Evolutionary conservation across 1,284 basidiomycete species (phyloP), one percentile per base, ranked within the genome.

Genomic region (Cutaneotrichosporon mucoides): DNA sequence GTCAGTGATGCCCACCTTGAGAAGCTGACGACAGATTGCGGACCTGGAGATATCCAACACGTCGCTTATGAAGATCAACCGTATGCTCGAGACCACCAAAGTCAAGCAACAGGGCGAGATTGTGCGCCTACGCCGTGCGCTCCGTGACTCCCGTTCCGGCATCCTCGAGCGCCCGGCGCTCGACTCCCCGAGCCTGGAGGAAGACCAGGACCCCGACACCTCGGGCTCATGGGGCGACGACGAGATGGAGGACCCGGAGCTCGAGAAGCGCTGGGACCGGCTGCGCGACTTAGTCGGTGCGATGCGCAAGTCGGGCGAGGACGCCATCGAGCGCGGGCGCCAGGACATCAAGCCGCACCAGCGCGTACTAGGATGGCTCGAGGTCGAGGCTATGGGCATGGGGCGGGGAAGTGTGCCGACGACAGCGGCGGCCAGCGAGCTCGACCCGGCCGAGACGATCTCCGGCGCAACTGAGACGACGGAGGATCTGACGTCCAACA

Each of bases 1-100:
- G 73, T 73, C 45, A 54, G 70, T 12, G n/a, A 48, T 9, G 24
- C 24, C 42, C 2, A 16, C 10, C 1, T 6, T 41, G 6, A 9
- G 4, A n/a, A 13, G 33, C 45, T 56, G 33, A 51, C 40, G 36
- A 6, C 61, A 76, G 75, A 69, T 76, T 44, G 75, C 75, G 12
- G 76, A 78, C 62, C 58, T 78, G 1, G 75, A 76, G 42, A 78
- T 78, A 49, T 73, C 71, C 9, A 78, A 78, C 57, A 68, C 72
- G 8, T 73, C 71, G 46, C 60, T 78, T 33, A 57, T 78, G 54
- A 71, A 73, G 12, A 76, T 78, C 66, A 78, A 78, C 59, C 69
- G 70, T 34, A 68, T 66, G 9, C 63, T 78, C 3, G 76, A 78
- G 58, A 70, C 70, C 12, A 70, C 70, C 3, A 75, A 73, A 65